Base-by-base conservation (phyloP, 495 filamentous ascomycete species). In the Penicillium angulare region DNA sequence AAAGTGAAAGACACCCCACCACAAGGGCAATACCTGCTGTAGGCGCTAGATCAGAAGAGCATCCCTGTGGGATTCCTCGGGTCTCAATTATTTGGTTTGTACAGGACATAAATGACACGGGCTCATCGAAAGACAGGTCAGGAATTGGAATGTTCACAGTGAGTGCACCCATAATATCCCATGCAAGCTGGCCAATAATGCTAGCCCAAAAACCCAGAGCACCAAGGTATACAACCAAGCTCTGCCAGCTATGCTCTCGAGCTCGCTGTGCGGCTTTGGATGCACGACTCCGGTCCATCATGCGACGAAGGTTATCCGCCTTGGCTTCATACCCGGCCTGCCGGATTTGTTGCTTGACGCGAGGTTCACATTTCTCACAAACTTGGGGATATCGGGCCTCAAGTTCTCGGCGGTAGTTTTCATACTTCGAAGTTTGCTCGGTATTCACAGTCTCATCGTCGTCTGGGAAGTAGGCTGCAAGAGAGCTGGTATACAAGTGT, bases 311-410 rank as follows among this genome's bases (percentile, higher is more conserved):
- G 57, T 88, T 76, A 63, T 93, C 88, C 17, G 89, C 81, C 64
- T 90, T 88, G 9, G 89, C 90, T 32, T 83, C 85, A 65, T 92
- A 92, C 0, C 77, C 81, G 3, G 89, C 79, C 50, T 81, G 71
- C 27, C 80, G 73, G 18, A 96, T 83, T 50, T 82, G 79, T 47
- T 76, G 64, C 33, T 77, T 76, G 16, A 89, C 89, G 26, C 65
- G 74, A 6, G 85, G 83, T 51, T 86, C 83, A 64, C 91, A 96
- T 15, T 80, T 72, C 43, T 77, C 80, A 73, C 91, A 96, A 23
- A 95, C 82, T 59, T 91, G 89, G 9, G 91, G 91, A 66, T 93
- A 95, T 41, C 81, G 77, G 51, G 83, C 72, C 67, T 95, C 89
- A 32, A 93, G 72, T 27, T 79, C 73, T 43, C 69, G 72, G 41